These are phyloP conservation scores for Limonium bicolor DNA, from an alignment of 148 eudicot genomes.

Conservation along the genomic window DNA sequence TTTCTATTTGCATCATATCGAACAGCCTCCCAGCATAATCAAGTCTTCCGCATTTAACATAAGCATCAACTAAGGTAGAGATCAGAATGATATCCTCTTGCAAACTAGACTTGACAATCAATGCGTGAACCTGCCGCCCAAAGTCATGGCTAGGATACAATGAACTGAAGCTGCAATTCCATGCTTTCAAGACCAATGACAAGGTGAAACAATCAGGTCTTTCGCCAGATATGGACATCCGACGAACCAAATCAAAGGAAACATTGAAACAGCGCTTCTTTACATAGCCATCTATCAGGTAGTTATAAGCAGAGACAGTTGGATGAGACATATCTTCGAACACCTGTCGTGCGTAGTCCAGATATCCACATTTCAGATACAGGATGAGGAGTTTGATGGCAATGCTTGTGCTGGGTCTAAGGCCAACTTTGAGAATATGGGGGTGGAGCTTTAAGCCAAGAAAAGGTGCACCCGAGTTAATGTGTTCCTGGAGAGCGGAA, in stretches of 20 bases:
- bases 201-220: constrained; percentile 66
- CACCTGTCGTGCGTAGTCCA: constrained; percentile 50
- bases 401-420: constrained; percentile 39
- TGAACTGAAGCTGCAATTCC: constrained; percentile 16
- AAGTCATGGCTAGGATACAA: constrained; percentile 8
- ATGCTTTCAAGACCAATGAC: constrained; percentile 71
- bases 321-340: constrained; percentile 57
- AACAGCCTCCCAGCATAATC: constrained; percentile 62
- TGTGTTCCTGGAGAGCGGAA: constrained; percentile 37
- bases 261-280: constrained; percentile 25
- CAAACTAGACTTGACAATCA: constrained; percentile 27
- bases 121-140: constrained; percentile 69
- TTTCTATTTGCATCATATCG: constrained; percentile 43
- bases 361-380: constrained; percentile 33
- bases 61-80: constrained; percentile 53
- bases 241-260: constrained; percentile 35
- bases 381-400: constrained; percentile 58
- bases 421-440: constrained; percentile 59
- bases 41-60: constrained; percentile 59
- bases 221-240: constrained; percentile 17
- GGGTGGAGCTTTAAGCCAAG: constrained; percentile 77
- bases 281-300: constrained; percentile 57
- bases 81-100: constrained; percentile 44
- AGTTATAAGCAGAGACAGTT: constrained; percentile 64
- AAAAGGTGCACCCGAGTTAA: constrained; percentile 54